Evolutionary conservation across 192 early-diverging fungal genomes (phyloP).

Genomic region (Backusella mclennaniae): DNA sequence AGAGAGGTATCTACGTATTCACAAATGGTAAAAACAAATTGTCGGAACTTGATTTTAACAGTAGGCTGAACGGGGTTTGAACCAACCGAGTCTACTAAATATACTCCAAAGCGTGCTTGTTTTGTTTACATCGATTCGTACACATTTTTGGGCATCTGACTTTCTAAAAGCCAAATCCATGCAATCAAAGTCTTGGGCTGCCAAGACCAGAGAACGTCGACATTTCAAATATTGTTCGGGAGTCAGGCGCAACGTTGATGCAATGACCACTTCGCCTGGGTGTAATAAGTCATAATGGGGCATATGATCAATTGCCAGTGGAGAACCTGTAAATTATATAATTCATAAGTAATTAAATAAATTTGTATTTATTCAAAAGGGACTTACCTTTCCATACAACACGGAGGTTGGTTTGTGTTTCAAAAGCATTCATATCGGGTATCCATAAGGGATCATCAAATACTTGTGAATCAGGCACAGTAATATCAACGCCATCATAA

Average conservation of each 20-base stretch:
- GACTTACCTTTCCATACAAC: slow-evolving; percentile 32
- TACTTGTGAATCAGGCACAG: slow-evolving; percentile 6
- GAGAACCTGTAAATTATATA: slow-evolving; percentile 34
- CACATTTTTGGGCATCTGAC: slow-evolving; percentile 87
- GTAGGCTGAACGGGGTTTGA: slow-evolving; percentile 31
- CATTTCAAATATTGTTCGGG: slow-evolving; percentile 83
- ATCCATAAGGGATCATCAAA: slow-evolving; percentile 17
- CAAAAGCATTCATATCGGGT: slow-evolving; percentile 17
- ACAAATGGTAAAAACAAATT: not conserved
- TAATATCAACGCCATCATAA: slow-evolving; percentile 27
- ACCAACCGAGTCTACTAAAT: slow-evolving; percentile 85
- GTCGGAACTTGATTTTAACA: not conserved
- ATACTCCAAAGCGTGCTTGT: slow-evolving; percentile 84
- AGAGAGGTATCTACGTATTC: not conserved
- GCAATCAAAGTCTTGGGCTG: slow-evolving; percentile 43
- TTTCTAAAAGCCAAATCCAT: slow-evolving; percentile 68
- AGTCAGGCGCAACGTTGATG: slow-evolving; percentile 79
- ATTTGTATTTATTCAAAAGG: not conserved
- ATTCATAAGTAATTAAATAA: not conserved
- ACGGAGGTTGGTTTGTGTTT: slow-evolving; percentile 2
- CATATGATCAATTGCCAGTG: slow-evolving; percentile 36
- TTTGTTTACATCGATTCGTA: slow-evolving; percentile 95
- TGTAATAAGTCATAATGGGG: slow-evolving; percentile 54
- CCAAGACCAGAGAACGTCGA: slow-evolving; percentile 75
- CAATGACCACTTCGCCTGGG: slow-evolving; percentile 68